Percentiles rank a stretch among this genome's conserved stretches.
phyloP scores from a whole-genome alignment of 1,284 basidiomycete genomes.

The Tetrapyrgos nigripes region DNA sequence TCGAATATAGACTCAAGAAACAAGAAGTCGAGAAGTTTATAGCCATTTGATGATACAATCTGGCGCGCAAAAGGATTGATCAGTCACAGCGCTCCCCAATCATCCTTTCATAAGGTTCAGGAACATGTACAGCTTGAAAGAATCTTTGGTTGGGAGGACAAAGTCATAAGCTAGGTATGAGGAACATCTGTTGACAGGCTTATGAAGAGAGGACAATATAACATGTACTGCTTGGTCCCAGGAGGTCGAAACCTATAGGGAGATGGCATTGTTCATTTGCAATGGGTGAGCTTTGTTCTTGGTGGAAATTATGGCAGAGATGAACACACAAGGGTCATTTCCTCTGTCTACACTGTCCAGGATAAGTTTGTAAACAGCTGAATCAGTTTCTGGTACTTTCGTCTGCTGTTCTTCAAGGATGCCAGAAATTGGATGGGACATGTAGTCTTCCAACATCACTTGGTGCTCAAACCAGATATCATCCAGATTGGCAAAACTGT shows the following conservation, averaged over 20 bases:
- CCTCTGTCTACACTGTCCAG: constrained; percentile 31
- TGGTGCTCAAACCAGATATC: neutral
- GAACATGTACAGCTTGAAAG: neutral
- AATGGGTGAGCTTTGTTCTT: neutral
- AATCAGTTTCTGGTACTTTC: constrained; percentile 21
- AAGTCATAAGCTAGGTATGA: neutral
- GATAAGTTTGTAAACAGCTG: constrained; percentile 32
- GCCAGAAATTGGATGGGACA: constrained; percentile 25
- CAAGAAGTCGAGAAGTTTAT: neutral
- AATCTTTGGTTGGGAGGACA: neutral
- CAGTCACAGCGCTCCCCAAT: neutral
- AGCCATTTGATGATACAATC: neutral
- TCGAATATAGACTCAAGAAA: constrained; percentile 35
- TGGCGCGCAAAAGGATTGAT: neutral
- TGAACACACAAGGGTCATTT: constrained; percentile 34
- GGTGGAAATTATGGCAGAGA: neutral
- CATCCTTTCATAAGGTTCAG: neutral
- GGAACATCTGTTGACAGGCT: neutral
- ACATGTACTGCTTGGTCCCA: constrained; percentile 6
- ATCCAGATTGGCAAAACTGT: constrained; percentile 2
- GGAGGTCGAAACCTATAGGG: constrained; percentile 27
- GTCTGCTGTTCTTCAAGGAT: constrained; percentile 31
- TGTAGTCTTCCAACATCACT: constrained; percentile 17
- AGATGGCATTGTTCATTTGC: constrained; percentile 27
- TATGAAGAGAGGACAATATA: neutral